Base-by-base conservation (phyloP, 345 rosid genomes). In the Citrus sp. region DNA sequence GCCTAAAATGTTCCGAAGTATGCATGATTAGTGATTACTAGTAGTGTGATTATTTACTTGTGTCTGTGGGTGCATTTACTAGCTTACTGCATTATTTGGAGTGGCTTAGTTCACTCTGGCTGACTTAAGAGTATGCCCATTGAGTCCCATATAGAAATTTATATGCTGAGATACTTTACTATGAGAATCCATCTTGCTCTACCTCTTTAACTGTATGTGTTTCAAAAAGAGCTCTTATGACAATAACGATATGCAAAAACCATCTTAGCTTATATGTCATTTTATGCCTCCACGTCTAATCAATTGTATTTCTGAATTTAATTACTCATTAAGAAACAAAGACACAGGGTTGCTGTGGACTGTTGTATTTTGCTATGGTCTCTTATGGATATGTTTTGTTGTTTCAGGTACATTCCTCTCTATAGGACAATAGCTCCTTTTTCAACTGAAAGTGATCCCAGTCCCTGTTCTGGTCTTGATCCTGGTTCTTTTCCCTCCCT, bases 371-470 rank as follows among this genome's bases (percentile, higher is more conserved):
- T 58, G 56, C 38, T 68, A 5, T 34, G 6, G 63, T 58, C 10
- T 64, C 62, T 82, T 54, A 71, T 79, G 21, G 71, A 62, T 67
- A 72, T 79, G 51, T 60, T 82, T 82, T 81, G 64, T 79, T 84
- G 56, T 78, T 78, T 62, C 87, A 96, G 98, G 87, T 96, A 96
- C 73, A 60, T 92, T 79, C 99, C 99, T 55, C 95, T 96, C 12
- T 84, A 85, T 61, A 88, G 92, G 79, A 73, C 81, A 42, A 89
- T 67, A 19, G 73, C 75, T 75, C 76, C 92, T 70, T 77, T 82
- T 80, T 56, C 84, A 64, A 76, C 75, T n/a, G 87, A 81, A 84
- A 82, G 75, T 62, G 56, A 71, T 69, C 72, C 81, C 32, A 83
- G 76, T 79, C 80, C 88, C 73, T 84, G 87, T 32, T 78, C 78